Evolutionary conservation across 345 rosid genomes (phyloP), one percentile per base, ranked within the genome.

Genomic region (Euphorbia lathyris): DNA sequence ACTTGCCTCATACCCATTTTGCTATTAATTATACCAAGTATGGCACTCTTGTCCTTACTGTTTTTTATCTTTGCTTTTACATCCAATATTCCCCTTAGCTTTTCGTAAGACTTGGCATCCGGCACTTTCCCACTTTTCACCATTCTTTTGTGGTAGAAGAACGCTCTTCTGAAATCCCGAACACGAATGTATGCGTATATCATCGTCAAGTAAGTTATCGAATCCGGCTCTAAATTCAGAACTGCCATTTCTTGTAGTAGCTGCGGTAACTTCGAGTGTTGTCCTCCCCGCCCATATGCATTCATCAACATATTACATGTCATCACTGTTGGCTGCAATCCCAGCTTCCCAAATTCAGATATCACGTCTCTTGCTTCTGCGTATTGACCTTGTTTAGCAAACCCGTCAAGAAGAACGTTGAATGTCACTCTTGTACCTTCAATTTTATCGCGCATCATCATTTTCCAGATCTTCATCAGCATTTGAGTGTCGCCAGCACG

Each of bases 291-390:
- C 57, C 87, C 97, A 78, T 94, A 91, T 0, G 96, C 98, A 70
- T 91, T 89, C 90, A 94, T 89, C 82, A 94, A 85, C 94, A 94
- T 94, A 70, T 91, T 94, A 75, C 88, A 91, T 13, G 96, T 89
- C 90, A 94, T 84, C 59, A 89, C 81, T n/a, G 86, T 89, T 8
- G 98, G 96, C 50, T 72, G 85, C 72, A 94, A 77, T 7, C 97
- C 94, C 22, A 83, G 81, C 84, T 85, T 91, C 72, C 86, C 86
- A 70, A 89, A 91, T 72, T 91, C 96, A 38, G 79, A 86, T 40
- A 91, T 67, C 27, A 86, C 93, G 63, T 91, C 96, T 76, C 94
- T 88, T 29, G 98, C 92, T 85, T 93, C 96, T 3, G 77, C 27
- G n/a, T 88, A 91, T 30, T 58, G 85, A 26, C 98, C 98, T 83